phyloP scores from a whole-genome alignment of 2,329 filamentous ascomycete genomes.

The Pseudogymnoascus sp. region DNA sequence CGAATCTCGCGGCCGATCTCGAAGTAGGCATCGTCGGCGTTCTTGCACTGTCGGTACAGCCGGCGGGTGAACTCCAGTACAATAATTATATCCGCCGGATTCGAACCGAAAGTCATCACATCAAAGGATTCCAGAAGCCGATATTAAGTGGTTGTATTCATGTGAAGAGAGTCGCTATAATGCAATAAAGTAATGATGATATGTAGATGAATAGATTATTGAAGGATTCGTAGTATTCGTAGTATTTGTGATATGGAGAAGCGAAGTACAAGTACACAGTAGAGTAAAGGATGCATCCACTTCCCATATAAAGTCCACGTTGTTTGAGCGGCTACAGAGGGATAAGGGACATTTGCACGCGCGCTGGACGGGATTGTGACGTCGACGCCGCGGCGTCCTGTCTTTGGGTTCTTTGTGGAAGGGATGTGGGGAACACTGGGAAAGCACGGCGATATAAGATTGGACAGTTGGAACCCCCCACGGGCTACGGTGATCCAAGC shows the following conservation, averaged over 20 bases:
- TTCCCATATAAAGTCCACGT: constrained; percentile 10
- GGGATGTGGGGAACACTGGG: neutral
- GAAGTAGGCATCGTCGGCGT: constrained; percentile 39
- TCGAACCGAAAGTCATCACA: constrained; percentile 28
- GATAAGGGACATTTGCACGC: neutral
- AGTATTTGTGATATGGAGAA: neutral
- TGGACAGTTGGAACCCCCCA: neutral
- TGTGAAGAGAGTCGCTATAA: neutral
- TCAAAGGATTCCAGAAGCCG: neutral
- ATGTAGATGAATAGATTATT: neutral
- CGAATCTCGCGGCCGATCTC: constrained; percentile 45
- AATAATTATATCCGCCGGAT: constrained; percentile 42
- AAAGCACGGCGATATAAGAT: neutral
- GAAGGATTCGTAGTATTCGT: neutral
- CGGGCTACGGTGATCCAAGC: neutral
- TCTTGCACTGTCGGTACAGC: constrained; percentile 48
- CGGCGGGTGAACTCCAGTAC: constrained; percentile 50
- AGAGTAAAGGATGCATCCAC: neutral
- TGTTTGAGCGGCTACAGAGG: constrained; percentile 6
- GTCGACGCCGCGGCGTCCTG: constrained; percentile 4
- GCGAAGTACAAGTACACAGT: neutral
- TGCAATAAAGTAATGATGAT: neutral
- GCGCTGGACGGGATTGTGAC: neutral
- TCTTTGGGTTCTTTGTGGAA: neutral
- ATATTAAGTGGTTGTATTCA: constrained; percentile 6